These are phyloP conservation scores for Hyphodiscus hymeniophilus DNA, from an alignment of 495 filamentous ascomycete genomes.

Conservation along the genomic window DNA sequence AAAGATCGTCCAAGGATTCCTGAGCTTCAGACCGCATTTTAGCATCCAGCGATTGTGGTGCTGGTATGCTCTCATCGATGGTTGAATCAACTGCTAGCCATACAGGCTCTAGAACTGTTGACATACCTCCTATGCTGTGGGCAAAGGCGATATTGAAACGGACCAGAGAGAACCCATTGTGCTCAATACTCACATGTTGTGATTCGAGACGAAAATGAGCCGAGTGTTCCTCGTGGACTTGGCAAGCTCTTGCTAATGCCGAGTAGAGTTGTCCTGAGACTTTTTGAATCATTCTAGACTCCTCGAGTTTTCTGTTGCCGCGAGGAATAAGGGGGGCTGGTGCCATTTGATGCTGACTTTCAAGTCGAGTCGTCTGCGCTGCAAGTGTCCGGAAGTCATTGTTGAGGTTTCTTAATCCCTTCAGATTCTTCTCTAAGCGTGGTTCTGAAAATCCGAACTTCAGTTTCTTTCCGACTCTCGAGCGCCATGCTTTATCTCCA, in stretches of 20 bases:
- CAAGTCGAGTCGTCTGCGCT: constrained; percentile 7
- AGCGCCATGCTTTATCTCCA: constrained; percentile 11
- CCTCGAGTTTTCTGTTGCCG: constrained; percentile 5
- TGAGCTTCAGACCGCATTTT: too few species aligned
- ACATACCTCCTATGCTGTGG: not conserved
- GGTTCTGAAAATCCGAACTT: constrained; percentile 13
- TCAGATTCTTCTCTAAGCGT: constrained; percentile 1
- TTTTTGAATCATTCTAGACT: constrained; percentile 20
- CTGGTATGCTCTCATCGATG: not conserved
- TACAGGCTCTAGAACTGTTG: not conserved
- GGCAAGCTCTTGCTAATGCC: constrained; percentile 27
- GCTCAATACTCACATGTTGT: constrained; percentile 8
- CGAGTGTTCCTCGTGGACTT: constrained; percentile 25
- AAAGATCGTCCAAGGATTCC: too few species aligned
- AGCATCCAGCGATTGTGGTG: too few species aligned
- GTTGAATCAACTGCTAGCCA: constrained; percentile 3
- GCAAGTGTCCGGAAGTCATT: constrained; percentile 9
- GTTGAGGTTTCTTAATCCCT: constrained; percentile 9
- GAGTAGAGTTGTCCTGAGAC: constrained; percentile 29
- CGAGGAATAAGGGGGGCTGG: not conserved
- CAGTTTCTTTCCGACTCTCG: constrained; percentile 7
- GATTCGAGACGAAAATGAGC: constrained; percentile 28
- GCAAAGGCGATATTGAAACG: constrained; percentile 25
- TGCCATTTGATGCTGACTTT: not conserved
- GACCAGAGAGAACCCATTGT: constrained; percentile 7